A percentile compares a stretch with the other conserved stretches of the same genome.
phyloP scores from a whole-genome alignment of 83 land plant genomes.

The Picea engelmannii region DNA sequence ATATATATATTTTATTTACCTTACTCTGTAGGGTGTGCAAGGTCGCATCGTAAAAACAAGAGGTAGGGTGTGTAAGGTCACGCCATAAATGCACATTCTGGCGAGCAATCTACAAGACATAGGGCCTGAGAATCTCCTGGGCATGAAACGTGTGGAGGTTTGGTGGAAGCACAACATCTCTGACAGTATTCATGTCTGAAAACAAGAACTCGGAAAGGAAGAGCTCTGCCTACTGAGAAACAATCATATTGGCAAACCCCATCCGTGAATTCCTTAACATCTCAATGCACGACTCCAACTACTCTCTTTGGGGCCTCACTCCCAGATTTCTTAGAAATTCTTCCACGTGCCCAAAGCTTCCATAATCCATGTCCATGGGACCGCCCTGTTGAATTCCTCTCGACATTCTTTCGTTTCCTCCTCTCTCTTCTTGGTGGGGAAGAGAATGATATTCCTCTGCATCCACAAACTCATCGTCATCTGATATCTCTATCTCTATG shows the following conservation, averaged over 20 bases:
- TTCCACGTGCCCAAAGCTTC: conserved; percentile 20
- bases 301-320: conserved; percentile 41
- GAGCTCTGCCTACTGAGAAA: conserved; percentile 47
- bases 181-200: conserved; percentile 72
- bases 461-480: conserved; percentile 51
- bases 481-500: neutral
- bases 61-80: too few species aligned
- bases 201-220: conserved; percentile 61
- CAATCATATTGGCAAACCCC: conserved; percentile 37
- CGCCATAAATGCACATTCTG: too few species aligned
- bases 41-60: too few species aligned
- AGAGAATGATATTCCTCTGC: conserved; percentile 32
- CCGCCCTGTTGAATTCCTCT: neutral
- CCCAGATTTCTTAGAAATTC: conserved; percentile 52
- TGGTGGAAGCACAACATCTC: conserved; percentile 65
- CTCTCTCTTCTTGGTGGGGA: neutral
- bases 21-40: too few species aligned
- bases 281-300: conserved; percentile 49
- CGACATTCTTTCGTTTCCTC: neutral
- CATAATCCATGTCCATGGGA: neutral
- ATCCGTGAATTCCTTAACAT: conserved; percentile 24
- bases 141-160: conserved; percentile 62
- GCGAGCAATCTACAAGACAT: conserved; percentile 58
- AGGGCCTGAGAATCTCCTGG: conserved; percentile 76
- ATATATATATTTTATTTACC: too few species aligned